phyloP scores from a whole-genome alignment of 345 rosid genomes.

The Angophora floribunda region DNA sequence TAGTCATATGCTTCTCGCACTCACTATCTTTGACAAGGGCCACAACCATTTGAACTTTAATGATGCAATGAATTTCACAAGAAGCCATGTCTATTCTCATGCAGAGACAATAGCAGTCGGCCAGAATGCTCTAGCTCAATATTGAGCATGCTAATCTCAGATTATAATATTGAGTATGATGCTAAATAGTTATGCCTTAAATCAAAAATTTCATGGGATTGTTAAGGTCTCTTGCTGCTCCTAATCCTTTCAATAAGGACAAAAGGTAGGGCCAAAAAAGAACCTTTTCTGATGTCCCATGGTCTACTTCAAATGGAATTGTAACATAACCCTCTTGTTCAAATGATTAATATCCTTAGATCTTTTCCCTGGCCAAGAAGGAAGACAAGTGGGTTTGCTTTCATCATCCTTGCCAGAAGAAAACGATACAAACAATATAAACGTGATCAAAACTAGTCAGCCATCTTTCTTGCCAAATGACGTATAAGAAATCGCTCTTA shows the following conservation, averaged over 20 bases:
- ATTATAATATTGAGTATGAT: not conserved
- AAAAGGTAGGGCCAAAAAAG: not conserved
- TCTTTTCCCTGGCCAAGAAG: not conserved
- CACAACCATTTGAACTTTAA: not conserved
- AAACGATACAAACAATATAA: not conserved
- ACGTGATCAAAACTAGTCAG: not conserved
- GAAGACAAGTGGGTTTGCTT: not conserved
- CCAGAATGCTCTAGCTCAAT: not conserved
- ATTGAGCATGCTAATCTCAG: not conserved
- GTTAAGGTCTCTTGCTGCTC: not conserved
- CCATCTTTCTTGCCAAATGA: not conserved
- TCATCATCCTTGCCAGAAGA: not conserved
- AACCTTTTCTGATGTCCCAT: not conserved
- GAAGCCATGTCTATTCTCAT: not conserved
- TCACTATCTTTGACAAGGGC: no score
- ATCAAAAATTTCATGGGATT: not conserved
- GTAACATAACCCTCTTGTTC: not conserved
- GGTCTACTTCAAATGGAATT: not conserved
- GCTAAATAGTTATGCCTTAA: not conserved
- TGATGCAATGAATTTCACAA: not conserved
- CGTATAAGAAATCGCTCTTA: not conserved
- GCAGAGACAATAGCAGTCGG: not conserved
- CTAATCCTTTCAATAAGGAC: not conserved
- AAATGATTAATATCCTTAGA: not conserved
- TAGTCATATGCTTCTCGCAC: rapidly evolving